A percentile compares a stretch with the other conserved stretches of the same genome.
Conservation (phyloP, 1,284 basidiomycete genomes). For the Ceratobasidium sp. region DNA sequence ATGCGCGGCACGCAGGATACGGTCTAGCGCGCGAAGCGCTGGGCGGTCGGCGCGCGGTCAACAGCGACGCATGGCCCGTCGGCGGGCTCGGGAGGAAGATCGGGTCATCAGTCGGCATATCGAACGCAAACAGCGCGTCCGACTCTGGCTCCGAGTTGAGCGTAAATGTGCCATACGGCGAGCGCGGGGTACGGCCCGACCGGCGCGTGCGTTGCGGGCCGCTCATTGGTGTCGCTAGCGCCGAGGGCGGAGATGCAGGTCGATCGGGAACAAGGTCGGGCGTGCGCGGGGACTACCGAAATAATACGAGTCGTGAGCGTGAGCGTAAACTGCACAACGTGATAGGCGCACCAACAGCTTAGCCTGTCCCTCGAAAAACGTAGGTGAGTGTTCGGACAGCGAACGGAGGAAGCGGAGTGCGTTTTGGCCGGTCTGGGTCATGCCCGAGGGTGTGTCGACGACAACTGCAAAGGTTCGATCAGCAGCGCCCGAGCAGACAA, state of each 20-base stretch:
- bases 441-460: slow-evolving; percentile 39
- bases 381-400: slow-evolving; percentile 38
- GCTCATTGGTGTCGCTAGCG: slow-evolving; percentile 30
- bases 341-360: slow-evolving; percentile 9
- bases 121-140: slow-evolving; percentile 40
- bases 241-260: slow-evolving; percentile 5
- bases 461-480: slow-evolving; percentile 18
- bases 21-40: slow-evolving; percentile 14
- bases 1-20: slow-evolving; percentile 33
- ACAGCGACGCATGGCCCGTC: background rate
- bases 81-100: slow-evolving; percentile 16
- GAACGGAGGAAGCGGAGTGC: slow-evolving; percentile 40
- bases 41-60: background rate
- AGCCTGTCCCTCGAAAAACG: slow-evolving; percentile 40
- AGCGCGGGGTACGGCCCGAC: slow-evolving; percentile 5
- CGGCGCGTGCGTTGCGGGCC: slow-evolving; percentile 24
- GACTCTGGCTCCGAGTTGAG: slow-evolving; percentile 4
- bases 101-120: slow-evolving; percentile 37
- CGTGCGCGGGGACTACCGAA: slow-evolving; percentile 17
- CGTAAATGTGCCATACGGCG: slow-evolving; percentile 12
- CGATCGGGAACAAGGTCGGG: slow-evolving; percentile 19
- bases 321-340: background rate
- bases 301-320: background rate
- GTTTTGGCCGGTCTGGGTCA: slow-evolving; percentile 37
- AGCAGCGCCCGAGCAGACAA: slow-evolving; percentile 2